phyloP scores from a whole-genome alignment of 768 basidiomycete species.

The Mycena haematopus region DNA sequence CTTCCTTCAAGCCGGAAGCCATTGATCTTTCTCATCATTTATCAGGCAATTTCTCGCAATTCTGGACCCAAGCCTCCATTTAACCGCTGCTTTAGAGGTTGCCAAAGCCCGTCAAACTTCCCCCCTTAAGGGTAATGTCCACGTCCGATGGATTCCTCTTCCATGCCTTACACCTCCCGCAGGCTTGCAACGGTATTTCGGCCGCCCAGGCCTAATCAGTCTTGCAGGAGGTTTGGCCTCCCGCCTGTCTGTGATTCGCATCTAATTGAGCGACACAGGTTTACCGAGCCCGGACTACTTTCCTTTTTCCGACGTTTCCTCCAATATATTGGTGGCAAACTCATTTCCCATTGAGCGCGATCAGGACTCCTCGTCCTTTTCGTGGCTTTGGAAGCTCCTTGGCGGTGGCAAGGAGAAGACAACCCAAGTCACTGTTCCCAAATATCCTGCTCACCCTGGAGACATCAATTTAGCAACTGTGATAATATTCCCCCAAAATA shows the following conservation, averaged over 20 bases:
- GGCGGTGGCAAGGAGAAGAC: conserved; percentile 49
- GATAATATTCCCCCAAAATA: background rate
- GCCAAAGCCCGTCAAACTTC: conserved; percentile 55
- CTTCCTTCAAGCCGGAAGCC: conserved; percentile 42
- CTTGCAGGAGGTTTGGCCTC: conserved; percentile 65
- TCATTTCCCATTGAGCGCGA: conserved; percentile 49
- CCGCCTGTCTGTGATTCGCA: background rate
- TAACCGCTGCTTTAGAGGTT: conserved; percentile 48
- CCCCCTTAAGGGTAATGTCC: conserved; percentile 56
- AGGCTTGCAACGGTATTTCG: conserved; percentile 62
- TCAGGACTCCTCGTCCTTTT: conserved; percentile 42
- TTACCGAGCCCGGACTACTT: conserved; percentile 73
- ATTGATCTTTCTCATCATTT: conserved; percentile 79
- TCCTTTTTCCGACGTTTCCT: conserved; percentile 68
- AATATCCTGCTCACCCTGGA: conserved; percentile 53
- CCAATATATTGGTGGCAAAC: conserved; percentile 56
- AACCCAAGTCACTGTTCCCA: conserved; percentile 60
- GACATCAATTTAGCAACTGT: conserved; percentile 62
- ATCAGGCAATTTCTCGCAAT: conserved; percentile 38
- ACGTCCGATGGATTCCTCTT: no score
- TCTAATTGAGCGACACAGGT: conserved; percentile 43
- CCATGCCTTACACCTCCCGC: background rate
- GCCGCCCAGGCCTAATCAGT: conserved; percentile 57
- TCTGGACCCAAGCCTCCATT: background rate
- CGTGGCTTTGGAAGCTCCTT: conserved; percentile 69